These are phyloP conservation scores for Tolypocladium guangdongense DNA, from an alignment of 2,329 filamentous ascomycete genomes.

Conservation along the genomic window DNA sequence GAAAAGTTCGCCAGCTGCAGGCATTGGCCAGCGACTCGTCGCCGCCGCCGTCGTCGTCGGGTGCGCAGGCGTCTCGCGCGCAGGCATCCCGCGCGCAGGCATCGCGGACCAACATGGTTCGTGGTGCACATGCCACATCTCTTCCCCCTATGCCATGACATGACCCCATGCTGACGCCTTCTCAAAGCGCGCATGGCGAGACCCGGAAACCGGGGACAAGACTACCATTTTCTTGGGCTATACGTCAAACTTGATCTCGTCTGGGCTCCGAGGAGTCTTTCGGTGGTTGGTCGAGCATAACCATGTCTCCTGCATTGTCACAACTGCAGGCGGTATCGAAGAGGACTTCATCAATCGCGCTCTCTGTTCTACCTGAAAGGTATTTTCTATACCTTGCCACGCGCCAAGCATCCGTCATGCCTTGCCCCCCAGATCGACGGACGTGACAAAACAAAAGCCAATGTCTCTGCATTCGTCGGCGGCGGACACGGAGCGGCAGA, in stretches of 20 bases:
- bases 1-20: too few relatives aligned
- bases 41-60: too few relatives aligned
- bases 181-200: constrained; percentile 59
- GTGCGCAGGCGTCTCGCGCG: too few relatives aligned
- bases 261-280: constrained; percentile 80
- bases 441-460: too few relatives aligned
- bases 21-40: too few relatives aligned
- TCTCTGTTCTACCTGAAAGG: too few relatives aligned
- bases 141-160: not conserved
- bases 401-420: too few relatives aligned
- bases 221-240: constrained; percentile 97
- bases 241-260: constrained; percentile 95
- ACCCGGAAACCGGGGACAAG: constrained; percentile 65
- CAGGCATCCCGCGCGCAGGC: too few relatives aligned
- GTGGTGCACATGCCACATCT: constrained; percentile 7
- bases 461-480: too few relatives aligned
- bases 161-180: constrained; percentile 3
- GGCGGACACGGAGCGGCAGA: constrained; percentile 26
- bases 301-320: constrained; percentile 87
- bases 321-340: constrained; percentile 89
- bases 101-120: too few relatives aligned
- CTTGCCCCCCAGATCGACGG: too few relatives aligned
- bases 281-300: constrained; percentile 89
- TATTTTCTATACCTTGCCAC: too few relatives aligned
- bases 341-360: constrained; percentile 99